Percentiles rank a stretch among this genome's conserved stretches.
Conservation (phyloP, 176 grass and related monocot species). For the Olyra latifolia region DNA sequence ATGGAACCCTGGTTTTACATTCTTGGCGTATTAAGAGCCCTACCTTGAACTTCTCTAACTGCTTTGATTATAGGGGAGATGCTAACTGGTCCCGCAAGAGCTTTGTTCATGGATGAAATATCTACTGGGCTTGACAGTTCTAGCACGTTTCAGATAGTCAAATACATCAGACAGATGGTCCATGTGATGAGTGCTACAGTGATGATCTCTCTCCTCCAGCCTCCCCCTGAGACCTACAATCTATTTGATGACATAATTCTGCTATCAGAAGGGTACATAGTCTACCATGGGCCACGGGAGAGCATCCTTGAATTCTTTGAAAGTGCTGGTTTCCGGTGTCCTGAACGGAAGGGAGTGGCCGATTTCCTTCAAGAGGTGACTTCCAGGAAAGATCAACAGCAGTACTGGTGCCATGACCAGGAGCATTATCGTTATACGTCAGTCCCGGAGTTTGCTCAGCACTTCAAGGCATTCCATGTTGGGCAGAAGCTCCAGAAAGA, state of each 20-base stretch:
- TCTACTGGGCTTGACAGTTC: slow-evolving; percentile 72
- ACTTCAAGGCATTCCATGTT: slow-evolving; percentile 55
- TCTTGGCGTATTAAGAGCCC: not conserved
- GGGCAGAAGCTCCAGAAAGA: slow-evolving; percentile 41
- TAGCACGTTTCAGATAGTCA: slow-evolving; percentile 62
- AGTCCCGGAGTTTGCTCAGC: slow-evolving; percentile 41
- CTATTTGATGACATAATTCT: slow-evolving; percentile 65
- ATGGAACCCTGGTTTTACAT: slow-evolving; percentile 12
- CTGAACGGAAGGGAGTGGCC: slow-evolving; percentile 55
- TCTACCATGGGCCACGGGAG: slow-evolving; percentile 57
- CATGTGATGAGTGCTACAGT: slow-evolving; percentile 48
- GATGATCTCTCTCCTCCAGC: slow-evolving; percentile 58
- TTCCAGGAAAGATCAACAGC: slow-evolving; percentile 67
- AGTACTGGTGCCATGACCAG: slow-evolving; percentile 46
- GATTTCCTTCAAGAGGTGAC: slow-evolving; percentile 59
- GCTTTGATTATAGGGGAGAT: slow-evolving; percentile 46
- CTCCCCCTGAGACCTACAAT: slow-evolving; percentile 64
- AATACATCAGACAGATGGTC: slow-evolving; percentile 40
- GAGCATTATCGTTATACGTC: slow-evolving; percentile 50
- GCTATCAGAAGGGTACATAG: slow-evolving; percentile 53
- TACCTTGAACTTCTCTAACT: not conserved
- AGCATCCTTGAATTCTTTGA: slow-evolving; percentile 57
- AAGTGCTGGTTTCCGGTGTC: slow-evolving; percentile 53
- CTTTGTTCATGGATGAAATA: slow-evolving; percentile 72
- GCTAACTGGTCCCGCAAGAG: slow-evolving; percentile 53